These are phyloP conservation scores for Papilionanthe hybrid DNA, from an alignment of 116 monocot genomes.

Conservation along the genomic window DNA sequence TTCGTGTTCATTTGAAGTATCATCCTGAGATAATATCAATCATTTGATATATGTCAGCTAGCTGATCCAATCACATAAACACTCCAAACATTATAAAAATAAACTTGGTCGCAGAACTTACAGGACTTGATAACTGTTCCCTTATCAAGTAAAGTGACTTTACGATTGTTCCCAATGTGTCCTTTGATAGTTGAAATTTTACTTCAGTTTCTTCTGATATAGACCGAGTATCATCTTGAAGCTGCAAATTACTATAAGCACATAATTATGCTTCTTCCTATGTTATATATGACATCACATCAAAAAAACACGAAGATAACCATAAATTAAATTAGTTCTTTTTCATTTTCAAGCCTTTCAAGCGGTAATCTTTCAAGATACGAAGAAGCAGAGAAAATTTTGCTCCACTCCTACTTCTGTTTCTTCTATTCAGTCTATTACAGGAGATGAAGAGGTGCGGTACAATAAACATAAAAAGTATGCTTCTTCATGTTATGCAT, in stretches of 20 bases:
- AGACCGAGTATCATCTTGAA: conserved; percentile 40
- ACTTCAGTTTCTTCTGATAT: conserved; percentile 41
- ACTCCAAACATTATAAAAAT: background rate
- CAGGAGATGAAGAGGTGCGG: too few relatives aligned
- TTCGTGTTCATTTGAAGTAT: conserved; percentile 19
- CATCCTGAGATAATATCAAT: conserved; percentile 23
- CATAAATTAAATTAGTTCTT: background rate
- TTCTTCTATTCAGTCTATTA: too few relatives aligned
- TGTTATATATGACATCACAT: background rate
- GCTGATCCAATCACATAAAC: background rate
- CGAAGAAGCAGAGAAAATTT: too few relatives aligned
- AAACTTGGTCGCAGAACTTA: conserved; percentile 16
- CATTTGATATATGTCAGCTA: background rate
- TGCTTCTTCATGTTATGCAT: too few relatives aligned
- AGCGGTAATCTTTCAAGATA: too few relatives aligned
- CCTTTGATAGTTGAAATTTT: conserved; percentile 57
- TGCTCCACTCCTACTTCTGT: too few relatives aligned
- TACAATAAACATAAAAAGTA: too few relatives aligned
- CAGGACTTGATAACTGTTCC: conserved; percentile 52
- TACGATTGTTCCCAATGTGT: conserved; percentile 54
- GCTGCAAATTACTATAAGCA: conserved; percentile 24
- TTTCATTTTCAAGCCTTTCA: too few relatives aligned
- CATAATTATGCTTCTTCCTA: background rate
- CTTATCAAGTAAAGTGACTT: conserved; percentile 53
- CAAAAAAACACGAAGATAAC: background rate